These are phyloP conservation scores for Rhizophora mangle DNA, from an alignment of 345 rosid species.

Conservation along the genomic window DNA sequence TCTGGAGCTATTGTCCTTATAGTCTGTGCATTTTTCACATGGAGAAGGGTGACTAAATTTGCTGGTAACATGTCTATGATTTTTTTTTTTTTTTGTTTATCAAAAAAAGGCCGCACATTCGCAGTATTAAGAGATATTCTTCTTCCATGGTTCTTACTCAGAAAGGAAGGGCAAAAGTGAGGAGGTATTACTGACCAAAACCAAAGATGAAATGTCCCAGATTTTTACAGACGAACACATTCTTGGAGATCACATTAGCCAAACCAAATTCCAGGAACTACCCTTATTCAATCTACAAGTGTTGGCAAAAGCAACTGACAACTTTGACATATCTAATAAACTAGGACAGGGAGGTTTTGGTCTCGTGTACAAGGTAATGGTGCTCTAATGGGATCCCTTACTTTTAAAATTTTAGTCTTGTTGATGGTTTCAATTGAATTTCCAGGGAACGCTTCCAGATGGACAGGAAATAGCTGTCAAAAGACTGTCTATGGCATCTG, in stretches of 20 bases:
- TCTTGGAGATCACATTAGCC: background rate
- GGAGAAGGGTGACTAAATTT: background rate
- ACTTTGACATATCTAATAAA: conserved; percentile 11
- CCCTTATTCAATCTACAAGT: conserved; percentile 11
- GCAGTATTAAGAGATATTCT: background rate
- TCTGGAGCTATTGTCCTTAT: background rate
- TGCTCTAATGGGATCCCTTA: too few relatives aligned
- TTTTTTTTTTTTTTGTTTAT: too few relatives aligned
- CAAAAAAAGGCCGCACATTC: too few relatives aligned
- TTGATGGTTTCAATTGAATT: background rate
- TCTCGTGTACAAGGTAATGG: conserved; percentile 22
- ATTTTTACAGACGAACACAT: too few relatives aligned
- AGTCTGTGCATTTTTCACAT: background rate
- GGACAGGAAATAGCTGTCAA: conserved; percentile 25
- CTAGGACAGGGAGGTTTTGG: conserved; percentile 32
- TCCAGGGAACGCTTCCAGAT: conserved; percentile 16
- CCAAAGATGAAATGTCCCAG: too few relatives aligned
- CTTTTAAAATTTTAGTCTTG: background rate
- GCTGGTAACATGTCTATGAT: background rate
- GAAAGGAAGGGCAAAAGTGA: background rate
- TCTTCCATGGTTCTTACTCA: background rate
- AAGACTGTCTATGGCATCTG: conserved; percentile 19
- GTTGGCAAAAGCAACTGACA: conserved; percentile 13
- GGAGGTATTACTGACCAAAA: background rate
- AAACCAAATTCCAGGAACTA: conserved; percentile 6